These are phyloP conservation scores for Huntiella abstrusa DNA, from an alignment of 2,329 filamentous ascomycete genomes.

Conservation along the genomic window DNA sequence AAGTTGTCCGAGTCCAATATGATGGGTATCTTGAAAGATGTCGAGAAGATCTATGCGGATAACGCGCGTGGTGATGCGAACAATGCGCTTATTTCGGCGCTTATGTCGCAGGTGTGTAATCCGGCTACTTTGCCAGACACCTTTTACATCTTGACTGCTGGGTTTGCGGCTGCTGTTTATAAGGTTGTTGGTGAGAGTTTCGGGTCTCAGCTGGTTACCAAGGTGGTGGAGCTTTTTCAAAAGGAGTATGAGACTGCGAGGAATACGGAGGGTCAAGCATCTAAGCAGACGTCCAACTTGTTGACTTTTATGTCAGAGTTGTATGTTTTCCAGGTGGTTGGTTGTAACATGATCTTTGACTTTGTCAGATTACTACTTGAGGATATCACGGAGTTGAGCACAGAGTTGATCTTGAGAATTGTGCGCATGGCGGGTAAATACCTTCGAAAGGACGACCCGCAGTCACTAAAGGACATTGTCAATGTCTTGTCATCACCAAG, in stretches of 20 bases:
- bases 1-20: slow-evolving; percentile 83
- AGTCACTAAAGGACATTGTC: slow-evolving; percentile 76
- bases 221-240: slow-evolving; percentile 57
- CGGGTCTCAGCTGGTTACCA: slow-evolving; percentile 68
- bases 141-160: slow-evolving; percentile 76
- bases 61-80: slow-evolving; percentile 82
- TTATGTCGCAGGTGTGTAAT: slow-evolving; percentile 65
- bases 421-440: slow-evolving; percentile 68
- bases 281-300: slow-evolving; percentile 42
- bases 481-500: slow-evolving; percentile 49
- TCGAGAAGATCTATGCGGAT: slow-evolving; percentile 67
- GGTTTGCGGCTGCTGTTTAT: slow-evolving; percentile 75
- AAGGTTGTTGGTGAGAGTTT: slow-evolving; percentile 77
- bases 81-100: slow-evolving; percentile 54
- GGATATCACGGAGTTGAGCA: slow-evolving; percentile 65
- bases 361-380: slow-evolving; percentile 63
- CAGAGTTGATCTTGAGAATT: slow-evolving; percentile 70
- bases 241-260: slow-evolving; percentile 32
- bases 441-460: slow-evolving; percentile 73
- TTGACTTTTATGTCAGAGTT: slow-evolving; percentile 68
- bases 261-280: slow-evolving; percentile 17
- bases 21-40: slow-evolving; percentile 60
- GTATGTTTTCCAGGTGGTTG: slow-evolving; percentile 81
- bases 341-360: slow-evolving; percentile 72
- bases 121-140: slow-evolving; percentile 65